Percentiles rank a stretch among this genome's conserved stretches.
Conservation (phyloP, 2,329 filamentous ascomycete genomes). For the Talaromyces sp. region DNA sequence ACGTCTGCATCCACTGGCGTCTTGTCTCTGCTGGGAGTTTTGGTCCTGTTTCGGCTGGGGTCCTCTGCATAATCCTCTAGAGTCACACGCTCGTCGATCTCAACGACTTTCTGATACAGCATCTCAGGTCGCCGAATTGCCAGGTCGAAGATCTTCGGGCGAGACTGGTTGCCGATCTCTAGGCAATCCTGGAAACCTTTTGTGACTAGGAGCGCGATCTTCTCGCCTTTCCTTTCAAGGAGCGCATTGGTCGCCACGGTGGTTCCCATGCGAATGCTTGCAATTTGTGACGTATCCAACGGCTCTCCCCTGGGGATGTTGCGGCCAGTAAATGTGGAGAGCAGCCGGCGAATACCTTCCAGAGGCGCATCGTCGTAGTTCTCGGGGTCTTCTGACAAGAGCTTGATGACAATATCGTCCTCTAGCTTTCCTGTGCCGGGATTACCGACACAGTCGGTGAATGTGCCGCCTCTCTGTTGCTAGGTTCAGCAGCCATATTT, state of each 20-base stretch:
- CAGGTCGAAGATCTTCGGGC: slow-evolving; percentile 86
- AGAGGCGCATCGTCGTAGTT: slow-evolving; percentile 90
- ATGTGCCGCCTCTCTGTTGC: slow-evolving; percentile 15
- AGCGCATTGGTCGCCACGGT: slow-evolving; percentile 92
- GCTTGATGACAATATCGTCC: slow-evolving; percentile 78
- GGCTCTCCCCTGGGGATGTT: slow-evolving; percentile 76
- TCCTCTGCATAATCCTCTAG: slow-evolving; percentile 90
- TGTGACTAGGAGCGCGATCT: slow-evolving; percentile 81
- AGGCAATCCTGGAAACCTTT: slow-evolving; percentile 84
- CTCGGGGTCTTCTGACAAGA: slow-evolving; percentile 81
- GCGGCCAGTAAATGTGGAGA: slow-evolving; percentile 68
- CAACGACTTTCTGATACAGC: slow-evolving; percentile 78
- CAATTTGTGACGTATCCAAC: slow-evolving; percentile 76
- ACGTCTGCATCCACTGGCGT: slow-evolving; percentile 49
- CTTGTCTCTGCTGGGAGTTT: slow-evolving; percentile 34
- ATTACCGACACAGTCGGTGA: slow-evolving; percentile 17
- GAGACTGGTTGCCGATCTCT: slow-evolving; percentile 82
- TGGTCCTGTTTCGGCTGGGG: slow-evolving; percentile 59
- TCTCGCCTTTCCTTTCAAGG: slow-evolving; percentile 84
- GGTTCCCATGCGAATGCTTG: slow-evolving; percentile 92
- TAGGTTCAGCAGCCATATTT: slow-evolving; percentile 4
- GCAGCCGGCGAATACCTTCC: slow-evolving; percentile 82
- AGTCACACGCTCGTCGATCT: slow-evolving; percentile 86
- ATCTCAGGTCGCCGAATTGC: slow-evolving; percentile 84
- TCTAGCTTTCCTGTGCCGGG: slow-evolving; percentile 62